These are phyloP conservation scores for Yarrowia sp. DNA, from an alignment of 805 yeast genomes.

Conservation along the genomic window DNA sequence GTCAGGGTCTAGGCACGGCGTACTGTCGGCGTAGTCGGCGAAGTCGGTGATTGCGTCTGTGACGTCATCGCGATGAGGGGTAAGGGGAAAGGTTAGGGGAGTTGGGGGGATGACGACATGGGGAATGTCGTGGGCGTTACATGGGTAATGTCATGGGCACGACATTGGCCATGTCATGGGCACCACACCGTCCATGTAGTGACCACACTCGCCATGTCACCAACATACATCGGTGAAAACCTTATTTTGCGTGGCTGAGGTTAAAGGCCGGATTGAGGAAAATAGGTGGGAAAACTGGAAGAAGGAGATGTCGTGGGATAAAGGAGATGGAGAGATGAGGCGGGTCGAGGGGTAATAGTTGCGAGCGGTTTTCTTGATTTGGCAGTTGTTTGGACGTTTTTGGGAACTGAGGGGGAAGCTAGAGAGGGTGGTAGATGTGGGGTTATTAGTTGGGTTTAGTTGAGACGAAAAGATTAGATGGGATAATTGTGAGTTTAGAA, in stretches of 20 bases:
- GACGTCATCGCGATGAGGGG: slow-evolving; percentile 25
- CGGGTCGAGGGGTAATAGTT: background rate
- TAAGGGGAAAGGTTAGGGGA: background rate
- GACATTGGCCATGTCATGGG: background rate
- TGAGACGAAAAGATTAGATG: too few relatives aligned
- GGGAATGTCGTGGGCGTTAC: background rate
- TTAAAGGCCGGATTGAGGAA: slow-evolving; percentile 1
- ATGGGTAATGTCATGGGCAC: background rate
- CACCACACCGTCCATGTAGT: background rate
- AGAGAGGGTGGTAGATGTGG: too few relatives aligned
- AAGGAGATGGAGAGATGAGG: background rate
- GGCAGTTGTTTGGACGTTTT: too few relatives aligned
- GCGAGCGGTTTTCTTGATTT: too few relatives aligned
- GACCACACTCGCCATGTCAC: background rate
- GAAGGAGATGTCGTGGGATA: background rate
- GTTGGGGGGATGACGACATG: background rate
- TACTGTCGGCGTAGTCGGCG: slow-evolving; percentile 2
- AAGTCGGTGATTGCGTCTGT: background rate
- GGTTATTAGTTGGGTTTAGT: too few relatives aligned
- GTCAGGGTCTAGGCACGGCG: slow-evolving; percentile 35
- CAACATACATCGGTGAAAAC: background rate
- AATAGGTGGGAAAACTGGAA: too few relatives aligned
- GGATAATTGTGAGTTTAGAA: too few relatives aligned
- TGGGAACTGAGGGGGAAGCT: too few relatives aligned
- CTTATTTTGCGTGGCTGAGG: slow-evolving; percentile 7